Percentiles rank a stretch among this genome's conserved stretches.
Evolutionary conservation across 805 yeast species (phyloP).

Genomic region (Lachancea sp.): DNA sequence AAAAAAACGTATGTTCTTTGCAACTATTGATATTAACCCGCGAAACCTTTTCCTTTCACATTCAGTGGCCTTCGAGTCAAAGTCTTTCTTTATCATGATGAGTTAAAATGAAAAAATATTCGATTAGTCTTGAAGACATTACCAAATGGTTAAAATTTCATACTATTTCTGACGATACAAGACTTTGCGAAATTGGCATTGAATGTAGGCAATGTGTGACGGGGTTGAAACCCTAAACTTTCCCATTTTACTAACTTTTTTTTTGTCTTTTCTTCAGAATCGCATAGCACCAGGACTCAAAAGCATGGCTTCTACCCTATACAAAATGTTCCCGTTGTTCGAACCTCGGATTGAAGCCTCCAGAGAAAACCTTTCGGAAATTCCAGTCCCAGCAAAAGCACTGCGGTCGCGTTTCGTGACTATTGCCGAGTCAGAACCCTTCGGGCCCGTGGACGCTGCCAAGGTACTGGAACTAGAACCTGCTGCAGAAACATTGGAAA

Average conservation of each 20-base stretch:
- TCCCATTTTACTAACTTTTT: slow-evolving; percentile 32
- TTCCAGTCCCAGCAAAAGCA: slow-evolving; percentile 83
- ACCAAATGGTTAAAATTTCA: slow-evolving; percentile 44
- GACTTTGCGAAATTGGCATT: background rate
- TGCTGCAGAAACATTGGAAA: slow-evolving; percentile 72
- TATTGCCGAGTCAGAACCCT: slow-evolving; percentile 90
- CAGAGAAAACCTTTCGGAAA: slow-evolving; percentile 82
- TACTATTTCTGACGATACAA: slow-evolving; percentile 15
- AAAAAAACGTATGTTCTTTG: slow-evolving; percentile 46
- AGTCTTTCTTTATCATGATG: slow-evolving; percentile 33
- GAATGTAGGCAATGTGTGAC: background rate
- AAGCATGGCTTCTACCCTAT: slow-evolving; percentile 56
- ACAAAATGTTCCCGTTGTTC: slow-evolving; percentile 76
- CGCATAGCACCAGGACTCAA: slow-evolving; percentile 49
- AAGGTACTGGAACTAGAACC: slow-evolving; percentile 74
- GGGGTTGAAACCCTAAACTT: background rate
- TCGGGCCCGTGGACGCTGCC: slow-evolving; percentile 95
- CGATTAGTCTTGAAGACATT: slow-evolving; percentile 81
- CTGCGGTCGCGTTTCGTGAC: slow-evolving; percentile 76
- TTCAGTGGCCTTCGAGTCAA: no score
- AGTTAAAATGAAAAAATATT: slow-evolving; percentile 35
- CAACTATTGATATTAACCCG: no score
- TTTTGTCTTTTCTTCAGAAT: slow-evolving; percentile 31
- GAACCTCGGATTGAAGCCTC: slow-evolving; percentile 31
- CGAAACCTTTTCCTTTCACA: no score